A percentile compares a stretch with the other conserved stretches of the same genome.
These are phyloP conservation scores for Thielaviopsis euricoi DNA, from an alignment of 2,329 filamentous ascomycete species.

Conservation along the genomic window DNA sequence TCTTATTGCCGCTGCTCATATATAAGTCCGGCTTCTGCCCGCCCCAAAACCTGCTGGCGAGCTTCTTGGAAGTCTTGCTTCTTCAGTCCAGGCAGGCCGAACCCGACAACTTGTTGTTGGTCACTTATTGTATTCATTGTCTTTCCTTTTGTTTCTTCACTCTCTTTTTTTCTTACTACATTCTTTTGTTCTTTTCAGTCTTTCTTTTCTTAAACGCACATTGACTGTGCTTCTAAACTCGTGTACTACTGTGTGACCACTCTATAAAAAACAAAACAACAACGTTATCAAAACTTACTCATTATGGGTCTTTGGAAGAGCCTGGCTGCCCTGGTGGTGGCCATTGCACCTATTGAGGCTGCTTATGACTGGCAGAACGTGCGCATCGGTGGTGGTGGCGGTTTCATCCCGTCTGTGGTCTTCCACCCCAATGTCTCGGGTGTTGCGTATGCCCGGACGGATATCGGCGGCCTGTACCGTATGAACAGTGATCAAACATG, in stretches of 20 bases:
- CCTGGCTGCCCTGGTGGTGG: constrained; percentile 11
- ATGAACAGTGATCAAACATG: constrained; percentile 38
- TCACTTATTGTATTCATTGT: not conserved
- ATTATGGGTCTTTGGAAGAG: constrained; percentile 2
- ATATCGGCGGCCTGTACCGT: constrained; percentile 40
- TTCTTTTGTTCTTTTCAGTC: not conserved
- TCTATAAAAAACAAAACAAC: not conserved
- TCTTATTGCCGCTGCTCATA: not conserved
- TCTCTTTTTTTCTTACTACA: not conserved
- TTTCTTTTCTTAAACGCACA: not conserved
- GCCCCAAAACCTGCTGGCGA: not conserved
- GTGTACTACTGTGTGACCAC: not conserved
- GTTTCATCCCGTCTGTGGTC: constrained; percentile 39
- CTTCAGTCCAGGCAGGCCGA: not conserved
- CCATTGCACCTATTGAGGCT: constrained; percentile 17
- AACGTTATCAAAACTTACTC: not conserved
- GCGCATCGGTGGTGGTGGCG: constrained; percentile 37
- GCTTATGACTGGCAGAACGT: constrained; percentile 32
- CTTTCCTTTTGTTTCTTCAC: not conserved
- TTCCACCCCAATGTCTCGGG: constrained; percentile 36
- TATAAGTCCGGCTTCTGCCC: not conserved
- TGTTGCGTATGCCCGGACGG: constrained; percentile 37
- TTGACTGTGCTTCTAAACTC: not conserved
- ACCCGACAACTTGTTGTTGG: not conserved
- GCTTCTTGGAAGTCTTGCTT: not conserved